Percentiles rank a stretch among this genome's conserved stretches.
These are phyloP conservation scores for Lojkania enalia DNA, from an alignment of 2,329 filamentous ascomycete species.

Conservation along the genomic window DNA sequence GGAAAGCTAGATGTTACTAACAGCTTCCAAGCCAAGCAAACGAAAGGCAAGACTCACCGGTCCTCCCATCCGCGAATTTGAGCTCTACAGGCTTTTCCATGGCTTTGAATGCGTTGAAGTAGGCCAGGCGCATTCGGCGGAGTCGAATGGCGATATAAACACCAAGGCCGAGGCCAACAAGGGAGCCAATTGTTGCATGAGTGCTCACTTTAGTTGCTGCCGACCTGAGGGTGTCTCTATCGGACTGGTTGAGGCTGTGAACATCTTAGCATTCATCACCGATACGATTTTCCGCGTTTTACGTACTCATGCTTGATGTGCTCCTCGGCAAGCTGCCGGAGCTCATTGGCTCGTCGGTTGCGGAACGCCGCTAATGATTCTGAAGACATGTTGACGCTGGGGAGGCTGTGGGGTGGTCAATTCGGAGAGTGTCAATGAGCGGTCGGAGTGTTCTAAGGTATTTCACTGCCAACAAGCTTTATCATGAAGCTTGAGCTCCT, in stretches of 20 bases:
- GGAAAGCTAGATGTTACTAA: background rate
- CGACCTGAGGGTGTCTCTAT: slow-evolving; percentile 60
- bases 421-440: too few species aligned
- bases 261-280: too few species aligned
- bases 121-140: slow-evolving; percentile 57
- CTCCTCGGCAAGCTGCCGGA: slow-evolving; percentile 19
- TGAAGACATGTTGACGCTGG: slow-evolving; percentile 1
- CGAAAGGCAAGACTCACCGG: slow-evolving; percentile 51
- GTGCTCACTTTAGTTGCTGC: slow-evolving; percentile 60
- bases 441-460: too few species aligned
- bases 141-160: slow-evolving; percentile 58
- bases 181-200: slow-evolving; percentile 62
- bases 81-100: slow-evolving; percentile 65
- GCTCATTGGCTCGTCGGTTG: slow-evolving; percentile 14
- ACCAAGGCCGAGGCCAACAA: slow-evolving; percentile 63
- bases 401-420: too few species aligned
- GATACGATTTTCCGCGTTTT: background rate
- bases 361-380: slow-evolving; percentile 20
- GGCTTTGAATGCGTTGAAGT: slow-evolving; percentile 65
- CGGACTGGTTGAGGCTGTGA: slow-evolving; percentile 53
- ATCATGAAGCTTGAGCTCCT: background rate
- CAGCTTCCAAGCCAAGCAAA: background rate
- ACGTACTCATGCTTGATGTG: slow-evolving; percentile 22
- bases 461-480: too few species aligned
- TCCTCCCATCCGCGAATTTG: slow-evolving; percentile 63